Evolutionary conservation across 169 alveolate species (phyloP), one percentile per base, ranked within the genome.

Genomic region (Cystoisospora suis): DNA sequence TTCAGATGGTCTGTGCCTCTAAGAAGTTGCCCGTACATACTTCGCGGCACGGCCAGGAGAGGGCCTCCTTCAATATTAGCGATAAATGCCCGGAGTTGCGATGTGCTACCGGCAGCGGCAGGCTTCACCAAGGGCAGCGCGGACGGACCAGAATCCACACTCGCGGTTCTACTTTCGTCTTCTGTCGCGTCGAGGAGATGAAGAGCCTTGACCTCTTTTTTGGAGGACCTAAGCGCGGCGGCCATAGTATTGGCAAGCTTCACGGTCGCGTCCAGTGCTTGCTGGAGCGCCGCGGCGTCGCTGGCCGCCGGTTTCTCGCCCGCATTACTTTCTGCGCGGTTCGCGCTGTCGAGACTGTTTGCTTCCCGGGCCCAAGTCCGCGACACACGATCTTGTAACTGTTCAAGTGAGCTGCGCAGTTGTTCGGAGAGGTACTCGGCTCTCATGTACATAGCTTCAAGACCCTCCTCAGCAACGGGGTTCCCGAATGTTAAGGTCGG

Each of bases 221-320:
- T 72, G 20, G 83, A 40, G 53, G 42, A 72, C 45, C 32, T 46
- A 5, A 72, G 83, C 58, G 83, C 83, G 3, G 53, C 83, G 23
- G 29, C 42, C 56, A 72, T 34, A 34, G 83, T 72, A 72, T 72
- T 27, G 12, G 56, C 47, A n/a, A 72, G 83, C 32, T 72, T 72
- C 53, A 72, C 83, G 42, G 56, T 72, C 27, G 83, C 83, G 53
- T 72, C 83, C 58, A 72, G 15, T 3, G 83, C 83, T 38, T 72
- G 83, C 42, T 38, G 83, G 23, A 72, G 83, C 3, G 83, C 83
- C 3, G 23, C 23, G 42, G 32, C 47, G 23, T 72, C 56, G 15
- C 42, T 72, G 53, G 46, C 12, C 83, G 65, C 12, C 12, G 29
- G 65, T 53, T 23, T 53, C 23, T 7, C 83, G 12, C 45, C 56